A percentile compares a stretch with the other conserved stretches of the same genome.
phyloP scores from a whole-genome alignment of 805 yeast species.

The Cephaloascus albidus region DNA sequence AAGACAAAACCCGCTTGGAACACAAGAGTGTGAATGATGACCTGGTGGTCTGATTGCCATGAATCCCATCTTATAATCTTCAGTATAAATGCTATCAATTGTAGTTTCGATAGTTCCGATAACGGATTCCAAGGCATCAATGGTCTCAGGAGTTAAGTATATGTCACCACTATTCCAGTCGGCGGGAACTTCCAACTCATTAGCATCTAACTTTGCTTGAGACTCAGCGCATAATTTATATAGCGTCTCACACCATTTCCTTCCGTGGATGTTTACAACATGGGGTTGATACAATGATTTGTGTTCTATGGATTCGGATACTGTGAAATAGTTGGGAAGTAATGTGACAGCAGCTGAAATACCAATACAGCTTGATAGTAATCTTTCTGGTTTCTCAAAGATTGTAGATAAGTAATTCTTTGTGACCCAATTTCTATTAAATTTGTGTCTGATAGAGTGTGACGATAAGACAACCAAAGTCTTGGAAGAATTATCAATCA shows the following conservation, averaged over 20 bases:
- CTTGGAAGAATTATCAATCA: conserved; percentile 26
- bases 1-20: conserved; percentile 81
- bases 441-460: conserved; percentile 58
- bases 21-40: conserved; percentile 74
- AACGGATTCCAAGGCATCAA: conserved; percentile 68
- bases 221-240: conserved; percentile 50
- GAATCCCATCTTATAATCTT: conserved; percentile 38
- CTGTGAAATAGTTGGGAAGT: conserved; percentile 49
- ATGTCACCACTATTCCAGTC: conserved; percentile 82
- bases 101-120: conserved; percentile 70
- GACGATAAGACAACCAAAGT: conserved; percentile 63
- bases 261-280: conserved; percentile 64
- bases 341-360: conserved; percentile 65
- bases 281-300: conserved; percentile 47
- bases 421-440: conserved; percentile 70
- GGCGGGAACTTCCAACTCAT: conserved; percentile 66
- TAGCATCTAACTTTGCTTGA: conserved; percentile 38
- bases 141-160: conserved; percentile 55
- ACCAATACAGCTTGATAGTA: conserved; percentile 71
- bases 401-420: conserved; percentile 57
- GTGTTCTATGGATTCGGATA: conserved; percentile 36
- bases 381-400: conserved; percentile 76
- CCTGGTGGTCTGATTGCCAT: conserved; percentile 78
- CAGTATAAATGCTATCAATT: conserved; percentile 41
- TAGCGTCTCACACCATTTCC: conserved; percentile 58